Conservation (phyloP, 192 early-diverging fungal species). For the Entrophospora sp. region DNA sequence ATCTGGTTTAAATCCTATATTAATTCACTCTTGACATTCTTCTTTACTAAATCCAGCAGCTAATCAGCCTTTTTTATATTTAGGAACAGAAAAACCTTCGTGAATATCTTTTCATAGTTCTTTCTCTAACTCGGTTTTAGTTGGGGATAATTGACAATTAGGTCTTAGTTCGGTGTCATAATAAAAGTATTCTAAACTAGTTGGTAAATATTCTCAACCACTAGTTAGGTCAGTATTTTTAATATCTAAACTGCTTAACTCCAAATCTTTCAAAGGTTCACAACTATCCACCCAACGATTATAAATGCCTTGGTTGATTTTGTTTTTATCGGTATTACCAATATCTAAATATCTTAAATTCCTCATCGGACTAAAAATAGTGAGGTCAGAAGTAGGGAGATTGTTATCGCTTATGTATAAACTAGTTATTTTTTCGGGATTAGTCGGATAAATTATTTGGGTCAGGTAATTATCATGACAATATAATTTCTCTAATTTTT, state of each 20-base stretch:
- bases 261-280: neutral
- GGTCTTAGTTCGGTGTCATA: slow-evolving; percentile 8
- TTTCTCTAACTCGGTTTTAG: neutral
- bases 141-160: slow-evolving; percentile 1
- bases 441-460: neutral
- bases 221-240: slow-evolving; percentile 7
- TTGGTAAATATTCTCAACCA: slow-evolving; percentile 8
- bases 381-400: slow-evolving; percentile 1
- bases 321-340: slow-evolving; percentile 2
- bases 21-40: neutral
- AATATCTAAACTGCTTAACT: neutral
- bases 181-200: neutral
- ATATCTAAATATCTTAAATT: slow-evolving; percentile 2
- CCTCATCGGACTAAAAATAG: slow-evolving; percentile 7
- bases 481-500: neutral
- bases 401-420: slow-evolving; percentile 2
- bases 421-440: slow-evolving; percentile 6
- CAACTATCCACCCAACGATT: neutral
- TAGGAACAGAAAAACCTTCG: neutral
- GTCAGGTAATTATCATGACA: neutral
- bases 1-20: neutral
- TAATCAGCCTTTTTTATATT: slow-evolving; percentile 10
- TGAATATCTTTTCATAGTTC: slow-evolving; percentile 7
- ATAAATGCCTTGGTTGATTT: slow-evolving; percentile 4
- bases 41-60: neutral